phyloP scores from a whole-genome alignment of 2,329 filamentous ascomycete species.

The Cytospora piceae region DNA sequence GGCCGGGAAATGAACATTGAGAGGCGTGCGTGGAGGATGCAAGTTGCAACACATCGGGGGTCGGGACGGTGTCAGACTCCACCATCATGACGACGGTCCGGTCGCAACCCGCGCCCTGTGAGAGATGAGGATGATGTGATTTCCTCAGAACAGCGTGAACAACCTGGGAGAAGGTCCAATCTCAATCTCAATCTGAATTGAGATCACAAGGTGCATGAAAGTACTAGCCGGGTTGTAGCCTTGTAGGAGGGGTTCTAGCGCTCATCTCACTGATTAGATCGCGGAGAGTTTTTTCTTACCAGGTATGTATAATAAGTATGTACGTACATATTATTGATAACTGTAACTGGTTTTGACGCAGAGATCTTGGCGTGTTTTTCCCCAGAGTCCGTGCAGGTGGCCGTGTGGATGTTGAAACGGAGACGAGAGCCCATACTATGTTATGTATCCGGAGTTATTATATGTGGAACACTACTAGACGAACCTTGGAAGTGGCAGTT shows the following conservation, averaged over 20 bases:
- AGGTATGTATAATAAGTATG: too few species aligned
- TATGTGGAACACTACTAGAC: too few species aligned
- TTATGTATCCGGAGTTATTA: too few species aligned
- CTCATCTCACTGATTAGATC: constrained; percentile 12
- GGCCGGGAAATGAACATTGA: constrained; percentile 11
- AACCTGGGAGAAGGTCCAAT: background rate
- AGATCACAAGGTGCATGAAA: background rate
- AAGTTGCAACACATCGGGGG: background rate
- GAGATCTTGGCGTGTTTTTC: constrained; percentile 8
- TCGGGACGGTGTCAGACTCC: constrained; percentile 10
- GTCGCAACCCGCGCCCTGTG: constrained; percentile 4
- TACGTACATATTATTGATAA: background rate
- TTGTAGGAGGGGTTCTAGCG: constrained; percentile 9
- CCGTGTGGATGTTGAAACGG: constrained; percentile 2
- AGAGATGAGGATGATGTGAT: constrained; percentile 22
- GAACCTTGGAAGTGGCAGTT: background rate
- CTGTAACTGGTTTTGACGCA: background rate
- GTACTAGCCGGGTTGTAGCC: too few species aligned
- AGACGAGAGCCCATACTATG: background rate
- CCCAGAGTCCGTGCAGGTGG: constrained; percentile 16
- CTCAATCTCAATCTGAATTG: constrained; percentile 9
- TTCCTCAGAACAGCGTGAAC: background rate
- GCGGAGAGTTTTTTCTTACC: constrained; percentile 4
- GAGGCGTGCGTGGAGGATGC: constrained; percentile 5
- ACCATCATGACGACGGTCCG: constrained; percentile 14